Evolutionary conservation across 305 asterid species (phyloP).

Genomic region (Solanum aculeatissimum): DNA sequence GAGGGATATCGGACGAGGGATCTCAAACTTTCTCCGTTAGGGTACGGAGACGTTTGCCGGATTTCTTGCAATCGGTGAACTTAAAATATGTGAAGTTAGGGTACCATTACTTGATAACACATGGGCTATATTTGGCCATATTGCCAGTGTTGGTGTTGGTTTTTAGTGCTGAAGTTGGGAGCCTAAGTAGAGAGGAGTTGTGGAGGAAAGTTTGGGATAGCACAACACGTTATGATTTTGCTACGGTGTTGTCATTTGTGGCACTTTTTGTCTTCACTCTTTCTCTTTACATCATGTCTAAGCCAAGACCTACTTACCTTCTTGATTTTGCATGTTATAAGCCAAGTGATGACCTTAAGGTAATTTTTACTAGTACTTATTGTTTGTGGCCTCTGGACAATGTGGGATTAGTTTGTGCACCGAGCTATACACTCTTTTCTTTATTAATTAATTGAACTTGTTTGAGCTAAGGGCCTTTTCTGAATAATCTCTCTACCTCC

Average conservation of each 20-base stretch:
- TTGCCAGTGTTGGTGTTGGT: slow-evolving; percentile 58
- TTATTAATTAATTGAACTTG: background rate
- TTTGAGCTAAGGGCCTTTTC: background rate
- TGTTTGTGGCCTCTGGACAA: background rate
- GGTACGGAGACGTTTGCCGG: slow-evolving; percentile 71
- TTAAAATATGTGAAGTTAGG: slow-evolving; percentile 88
- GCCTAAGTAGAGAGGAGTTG: slow-evolving; percentile 61
- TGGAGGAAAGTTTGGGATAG: slow-evolving; percentile 73
- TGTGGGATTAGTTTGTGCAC: background rate
- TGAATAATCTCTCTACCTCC: background rate
- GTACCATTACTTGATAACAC: slow-evolving; percentile 71
- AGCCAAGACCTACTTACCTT: slow-evolving; percentile 62
- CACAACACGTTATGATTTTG: slow-evolving; percentile 56
- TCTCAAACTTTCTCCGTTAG: slow-evolving; percentile 67
- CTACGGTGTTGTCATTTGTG: slow-evolving; percentile 40
- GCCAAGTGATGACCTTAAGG: slow-evolving; percentile 72
- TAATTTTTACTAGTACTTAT: background rate
- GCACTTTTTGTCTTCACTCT: slow-evolving; percentile 50
- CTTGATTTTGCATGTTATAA: slow-evolving; percentile 87
- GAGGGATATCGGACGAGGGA: slow-evolving; percentile 66
- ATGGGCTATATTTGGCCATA: slow-evolving; percentile 60
- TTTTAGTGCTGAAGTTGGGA: slow-evolving; percentile 68
- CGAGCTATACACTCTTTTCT: background rate
- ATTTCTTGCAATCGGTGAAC: slow-evolving; percentile 82
- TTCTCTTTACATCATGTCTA: slow-evolving; percentile 60